These are phyloP conservation scores for Chlamydomonas incerta DNA, from an alignment of 139 green algal species.

Conservation along the genomic window DNA sequence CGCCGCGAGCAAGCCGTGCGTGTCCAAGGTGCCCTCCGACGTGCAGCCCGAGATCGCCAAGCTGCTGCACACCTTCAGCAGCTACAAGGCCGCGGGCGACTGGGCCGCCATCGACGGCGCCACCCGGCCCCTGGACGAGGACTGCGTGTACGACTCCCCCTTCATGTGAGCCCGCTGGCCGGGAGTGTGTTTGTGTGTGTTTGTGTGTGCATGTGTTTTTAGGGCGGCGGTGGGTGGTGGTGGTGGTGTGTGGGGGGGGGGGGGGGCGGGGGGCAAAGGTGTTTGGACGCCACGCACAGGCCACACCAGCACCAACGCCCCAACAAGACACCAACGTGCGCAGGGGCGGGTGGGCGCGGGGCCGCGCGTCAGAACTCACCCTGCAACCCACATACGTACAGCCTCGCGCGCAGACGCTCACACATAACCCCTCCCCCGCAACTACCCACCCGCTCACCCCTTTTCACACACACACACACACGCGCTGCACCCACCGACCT, in stretches of 20 bases:
- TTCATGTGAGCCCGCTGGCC: constrained; percentile 9
- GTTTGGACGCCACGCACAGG: too few relatives aligned
- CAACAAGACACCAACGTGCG: too few relatives aligned
- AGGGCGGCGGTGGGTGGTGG: too few relatives aligned
- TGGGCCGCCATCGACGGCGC: constrained; percentile 23
- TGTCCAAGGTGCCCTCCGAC: constrained; percentile 13
- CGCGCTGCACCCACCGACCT: too few relatives aligned
- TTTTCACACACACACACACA: not conserved
- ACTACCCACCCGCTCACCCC: too few relatives aligned
- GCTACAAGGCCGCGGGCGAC: constrained; percentile 25
- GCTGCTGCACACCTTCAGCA: not conserved
- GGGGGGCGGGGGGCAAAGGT: not conserved
- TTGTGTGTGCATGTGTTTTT: not conserved
- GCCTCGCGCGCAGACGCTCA: too few relatives aligned
- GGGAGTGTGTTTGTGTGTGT: not conserved
- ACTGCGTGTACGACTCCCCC: constrained; percentile 35
- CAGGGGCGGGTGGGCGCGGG: too few relatives aligned
- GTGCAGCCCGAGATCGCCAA: not conserved
- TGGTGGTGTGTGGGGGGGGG: not conserved
- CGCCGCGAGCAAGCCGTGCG: too few relatives aligned
- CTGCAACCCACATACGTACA: too few relatives aligned
- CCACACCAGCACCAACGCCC: too few relatives aligned
- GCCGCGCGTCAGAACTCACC: too few relatives aligned
- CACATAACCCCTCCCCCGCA: too few relatives aligned
- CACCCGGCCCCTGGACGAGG: constrained; percentile 8